Conservation (phyloP, 1,139 yeast genomes). For the Scheffersomyces cryptocercus region DNA sequence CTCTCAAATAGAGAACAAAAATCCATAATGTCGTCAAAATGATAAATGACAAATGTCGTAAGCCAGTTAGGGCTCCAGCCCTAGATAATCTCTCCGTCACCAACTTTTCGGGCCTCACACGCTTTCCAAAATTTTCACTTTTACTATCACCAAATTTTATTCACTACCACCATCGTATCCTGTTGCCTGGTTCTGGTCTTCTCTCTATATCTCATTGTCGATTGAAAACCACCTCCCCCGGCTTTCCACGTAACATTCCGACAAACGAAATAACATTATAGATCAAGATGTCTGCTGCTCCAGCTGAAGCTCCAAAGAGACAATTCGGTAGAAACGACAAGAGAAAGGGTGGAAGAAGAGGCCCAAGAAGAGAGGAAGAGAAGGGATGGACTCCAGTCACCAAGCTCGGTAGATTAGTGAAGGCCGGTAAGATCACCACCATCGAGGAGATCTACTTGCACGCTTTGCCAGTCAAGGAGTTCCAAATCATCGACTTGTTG, state of each 20-base stretch:
- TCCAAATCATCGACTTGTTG: constrained; percentile 96
- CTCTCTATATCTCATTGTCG: constrained; percentile 47
- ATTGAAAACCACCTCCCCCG: constrained; percentile 89
- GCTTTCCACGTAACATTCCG: constrained; percentile 93
- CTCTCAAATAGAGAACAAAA: no score
- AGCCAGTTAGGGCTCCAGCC: constrained; percentile 11
- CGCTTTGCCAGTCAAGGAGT: constrained; percentile 99
- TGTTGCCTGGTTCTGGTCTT: neutral
- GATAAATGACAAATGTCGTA: no score
- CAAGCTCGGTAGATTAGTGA: constrained; percentile 99
- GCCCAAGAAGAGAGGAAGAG: constrained; percentile 85
- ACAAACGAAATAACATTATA: constrained; percentile 33
- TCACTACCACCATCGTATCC: neutral
- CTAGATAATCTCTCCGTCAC: neutral
- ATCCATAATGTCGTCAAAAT: no score
- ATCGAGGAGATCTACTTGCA: constrained; percentile 99
- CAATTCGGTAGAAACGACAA: constrained; percentile 67
- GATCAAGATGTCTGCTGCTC: constrained; percentile 62
- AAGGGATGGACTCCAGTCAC: constrained; percentile 99
- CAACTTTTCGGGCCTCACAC: no score
- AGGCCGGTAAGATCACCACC: constrained; percentile 96
- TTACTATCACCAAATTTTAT: neutral
- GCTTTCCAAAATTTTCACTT: neutral
- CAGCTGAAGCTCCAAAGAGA: constrained; percentile 56
- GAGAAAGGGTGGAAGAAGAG: constrained; percentile 53